Conservation (phyloP, 176 grass and related monocot genomes). For the Oryza longistaminata region DNA sequence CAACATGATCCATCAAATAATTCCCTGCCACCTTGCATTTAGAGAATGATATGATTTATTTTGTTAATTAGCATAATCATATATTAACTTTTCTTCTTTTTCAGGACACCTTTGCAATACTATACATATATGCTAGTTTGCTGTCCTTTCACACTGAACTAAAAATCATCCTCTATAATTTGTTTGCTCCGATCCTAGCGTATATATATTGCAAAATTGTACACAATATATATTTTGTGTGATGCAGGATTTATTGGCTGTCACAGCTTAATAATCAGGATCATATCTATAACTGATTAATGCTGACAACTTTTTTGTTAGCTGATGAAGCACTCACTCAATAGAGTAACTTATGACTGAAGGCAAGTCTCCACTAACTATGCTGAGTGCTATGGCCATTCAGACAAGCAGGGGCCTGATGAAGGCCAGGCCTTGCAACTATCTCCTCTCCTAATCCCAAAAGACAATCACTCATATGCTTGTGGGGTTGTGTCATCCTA, state of each 20-base stretch:
- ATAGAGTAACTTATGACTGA: neutral
- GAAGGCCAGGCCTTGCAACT: constrained; percentile 2
- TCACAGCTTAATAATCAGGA: neutral
- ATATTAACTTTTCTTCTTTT: neutral
- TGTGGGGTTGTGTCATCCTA: neutral
- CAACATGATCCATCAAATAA: constrained; percentile 42
- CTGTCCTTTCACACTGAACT: neutral
- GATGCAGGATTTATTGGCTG: neutral
- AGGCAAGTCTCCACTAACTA: neutral
- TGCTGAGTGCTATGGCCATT: neutral
- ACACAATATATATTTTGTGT: neutral
- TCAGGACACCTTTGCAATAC: neutral
- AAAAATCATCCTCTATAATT: neutral
- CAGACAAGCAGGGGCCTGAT: neutral
- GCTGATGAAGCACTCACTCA: neutral
- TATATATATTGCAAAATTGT: neutral
- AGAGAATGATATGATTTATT: neutral
- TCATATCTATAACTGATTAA: neutral
- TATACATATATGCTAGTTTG: neutral
- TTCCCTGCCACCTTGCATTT: constrained; percentile 22
- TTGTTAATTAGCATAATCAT: neutral
- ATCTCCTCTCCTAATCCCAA: neutral
- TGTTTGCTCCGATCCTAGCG: neutral
- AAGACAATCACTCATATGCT: neutral
- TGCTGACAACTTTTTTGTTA: constrained; percentile 2